Evolutionary conservation across 345 rosid species (phyloP), one percentile per base, ranked within the genome.

Genomic region (Leavenworthia alabamica): DNA sequence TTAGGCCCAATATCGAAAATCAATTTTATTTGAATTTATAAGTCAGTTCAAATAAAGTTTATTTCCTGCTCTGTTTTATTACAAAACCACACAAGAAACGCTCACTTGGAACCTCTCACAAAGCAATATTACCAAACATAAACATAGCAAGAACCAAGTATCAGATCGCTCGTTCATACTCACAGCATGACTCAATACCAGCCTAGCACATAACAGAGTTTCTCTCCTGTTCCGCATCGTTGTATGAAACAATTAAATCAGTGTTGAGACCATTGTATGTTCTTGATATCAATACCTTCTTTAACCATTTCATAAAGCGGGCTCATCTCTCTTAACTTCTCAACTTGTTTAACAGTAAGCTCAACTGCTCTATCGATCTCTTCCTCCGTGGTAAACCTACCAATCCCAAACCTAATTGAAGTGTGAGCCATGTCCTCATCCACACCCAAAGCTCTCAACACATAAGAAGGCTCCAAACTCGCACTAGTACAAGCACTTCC

Each of bases 401-500:
- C 99, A 61, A 90, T 86, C 28, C 99, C 99, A 13, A 87, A 94
- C 78, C 99, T 76, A 71, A 94, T 94, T 0, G 99, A 94, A 62
- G 99, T 84, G 70, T 82, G 97, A 2, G 95, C 97, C 97, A 94
- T 90, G 46, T 94, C 99, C 63, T 90, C 99, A 20, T 94, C 92
- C 14, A 90, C 99, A 17, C 97, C 97, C 72, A 94, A 75, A 9
- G 97, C 97, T 77, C 99, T 88, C 66, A 90, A 52, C 72, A 90
- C 99, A 67, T 88, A 94, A 0, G 97, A 94, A 4, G 99, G 99
- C 81, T 90, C 99, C 73, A 90, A 68, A 77, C 99, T 90, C 0
- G 99, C 99, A 67, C 99, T 90, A 0, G 99, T 94, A 54, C 99
- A 93, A 2, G 99, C 99, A 73, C 99, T 90, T 33, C 97, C 97